These are phyloP conservation scores for Daldinia vernicosa DNA, from an alignment of 495 filamentous ascomycete species.

Conservation along the genomic window DNA sequence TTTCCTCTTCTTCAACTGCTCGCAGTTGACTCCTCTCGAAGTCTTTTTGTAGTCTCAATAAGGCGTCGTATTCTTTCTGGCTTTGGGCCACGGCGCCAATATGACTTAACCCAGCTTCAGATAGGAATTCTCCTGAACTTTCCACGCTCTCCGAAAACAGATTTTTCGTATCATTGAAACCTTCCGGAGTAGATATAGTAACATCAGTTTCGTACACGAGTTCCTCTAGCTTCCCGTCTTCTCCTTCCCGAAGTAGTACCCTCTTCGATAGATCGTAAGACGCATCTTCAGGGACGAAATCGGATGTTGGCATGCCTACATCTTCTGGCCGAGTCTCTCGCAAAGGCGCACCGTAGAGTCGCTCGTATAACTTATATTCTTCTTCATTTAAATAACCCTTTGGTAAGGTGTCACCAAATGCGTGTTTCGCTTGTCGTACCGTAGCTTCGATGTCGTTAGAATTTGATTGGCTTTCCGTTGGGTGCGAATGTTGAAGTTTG, in stretches of 20 bases:
- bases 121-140: conserved; percentile 26
- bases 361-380: conserved; percentile 79
- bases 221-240: conserved; percentile 68
- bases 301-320: conserved; percentile 57
- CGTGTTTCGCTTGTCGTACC: conserved; percentile 73
- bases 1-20: conserved; percentile 58
- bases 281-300: conserved; percentile 37
- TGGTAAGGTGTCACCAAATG: conserved; percentile 81
- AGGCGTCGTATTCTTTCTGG: conserved; percentile 59
- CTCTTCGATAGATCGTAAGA: conserved; percentile 31
- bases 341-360: conserved; percentile 78
- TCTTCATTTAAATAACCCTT: conserved; percentile 72
- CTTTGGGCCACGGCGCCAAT: conserved; percentile 58
- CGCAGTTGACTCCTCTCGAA: conserved; percentile 61
- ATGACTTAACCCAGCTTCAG: conserved; percentile 44
- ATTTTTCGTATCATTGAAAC: conserved; percentile 15
- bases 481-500: conserved; percentile 36
- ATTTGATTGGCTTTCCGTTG: conserved; percentile 18
- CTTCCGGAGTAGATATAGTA: conserved; percentile 25
- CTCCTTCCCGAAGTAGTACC: conserved; percentile 63
- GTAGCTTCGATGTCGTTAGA: conserved; percentile 64
- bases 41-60: conserved; percentile 60
- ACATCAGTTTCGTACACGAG: conserved; percentile 57
- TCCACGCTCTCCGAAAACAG: neutral
- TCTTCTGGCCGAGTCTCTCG: conserved; percentile 66